Evolutionary conservation across 768 basidiomycete genomes (phyloP), one percentile per base, ranked within the genome.

Genomic region (Leccinum aurantiacum): DNA sequence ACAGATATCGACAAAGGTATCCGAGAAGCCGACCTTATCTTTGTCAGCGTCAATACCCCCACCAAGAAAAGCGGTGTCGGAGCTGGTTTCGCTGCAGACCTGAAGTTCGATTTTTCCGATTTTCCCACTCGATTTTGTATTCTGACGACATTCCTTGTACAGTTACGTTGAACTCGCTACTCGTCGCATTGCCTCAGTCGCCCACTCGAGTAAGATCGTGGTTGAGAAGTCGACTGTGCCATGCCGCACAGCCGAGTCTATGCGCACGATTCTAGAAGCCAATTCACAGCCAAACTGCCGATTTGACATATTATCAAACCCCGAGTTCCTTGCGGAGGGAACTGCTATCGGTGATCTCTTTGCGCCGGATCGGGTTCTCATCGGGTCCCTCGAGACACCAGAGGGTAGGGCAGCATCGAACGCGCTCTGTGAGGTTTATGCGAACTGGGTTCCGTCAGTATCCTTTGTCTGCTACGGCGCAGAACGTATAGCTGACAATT

Each of bases 141-240:
- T 33, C 51, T 67, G 37, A 69, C 48, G 37, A 3, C 24, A 10
- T 48, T 54, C 53, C 48, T 41, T 56, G 37, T 67, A 48, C 4
- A 98, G 96, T 80, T 98, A 96, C 76, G 92, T 99, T 63, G 97
- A 99, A 71, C 85, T 90, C 31, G 97, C 96, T 54, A 99, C 97
- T 29, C 93, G 97, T 67, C 91, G 90, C 67, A 98, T 99, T 65
- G 97, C 97, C 47, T 85, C 84, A 48, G 90, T 98, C 59, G 93
- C 97, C 51, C 89, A 80, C 24, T 87, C 90, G 1, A 90, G 86
- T 74, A 99, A 99, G 82, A 98, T 99, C 68, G 97, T 99, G 56
- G 95, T 99, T 61, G 97, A 99, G 73, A 99, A 99, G 77, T 98
- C 96, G 15, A 99, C 97, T 5, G 97, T 99, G 9, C 97, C 97